Evolutionary conservation across 192 early-diverging fungal genomes (phyloP), one percentile per base, ranked within the genome.

Genomic region (Entophlyctis luteolus): DNA sequence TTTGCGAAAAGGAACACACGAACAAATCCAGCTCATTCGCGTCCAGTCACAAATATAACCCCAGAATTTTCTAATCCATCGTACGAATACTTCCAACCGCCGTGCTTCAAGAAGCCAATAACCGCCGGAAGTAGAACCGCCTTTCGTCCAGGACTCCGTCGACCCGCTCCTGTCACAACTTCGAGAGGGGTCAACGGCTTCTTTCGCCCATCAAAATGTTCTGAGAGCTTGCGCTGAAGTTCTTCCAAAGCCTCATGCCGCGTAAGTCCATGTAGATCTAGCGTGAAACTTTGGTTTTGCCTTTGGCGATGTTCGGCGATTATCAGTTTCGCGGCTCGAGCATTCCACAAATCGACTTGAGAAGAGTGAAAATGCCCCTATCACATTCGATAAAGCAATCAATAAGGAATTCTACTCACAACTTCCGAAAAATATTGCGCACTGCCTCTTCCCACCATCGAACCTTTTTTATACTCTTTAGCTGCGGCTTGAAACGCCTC

Each of bases 181-280:
- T 70, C 37, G 32, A 70, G 22, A 48, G 68, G 68, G 23, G 10
- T 52, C 5, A 35, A 4, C 4, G 18, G 31, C 0, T 12, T 33
- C 25, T 16, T 22, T 33, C 54, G 4, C 54, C 32, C 36, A 5
- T 6, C 16, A 55, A 55, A 55, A 46, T 63, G 46, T 12, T 14
- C 38, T 5, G n/a, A 36, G 4, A 59, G 37, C 37, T 45, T 37
- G 36, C n/a, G 4, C 0, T 36, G 22, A 0, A 59, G 31, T 3
- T 22, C 23, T 22, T 10, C 33, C 36, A 38, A 14, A 12, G 31
- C 55, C 33, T 70, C 68, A 1, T 47, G 34, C n/a, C 47, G 22
- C 2, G 68, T 70, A 4, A 70, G 29, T 1, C 68, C 68, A 34
- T 70, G 68, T 18, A 70, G 49, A 32, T 70, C 68, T 6, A 70